Conservation (phyloP, 345 rosid genomes). For the Cardiospermum halicacabum region DNA sequence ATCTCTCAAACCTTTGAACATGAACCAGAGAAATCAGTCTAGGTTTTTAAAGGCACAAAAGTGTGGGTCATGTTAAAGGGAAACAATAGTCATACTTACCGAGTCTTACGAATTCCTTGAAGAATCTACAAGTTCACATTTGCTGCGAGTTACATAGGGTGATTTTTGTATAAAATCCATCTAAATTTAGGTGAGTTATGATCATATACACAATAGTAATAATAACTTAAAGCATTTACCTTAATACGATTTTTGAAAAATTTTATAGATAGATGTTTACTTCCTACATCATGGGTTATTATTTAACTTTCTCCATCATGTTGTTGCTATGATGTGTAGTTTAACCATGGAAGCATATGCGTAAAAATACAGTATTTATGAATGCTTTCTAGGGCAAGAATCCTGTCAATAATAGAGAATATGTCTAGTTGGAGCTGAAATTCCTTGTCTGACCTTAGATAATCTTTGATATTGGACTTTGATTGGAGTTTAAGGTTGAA, state of each 20-base stretch:
- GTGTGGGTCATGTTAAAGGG: slow-evolving; percentile 59
- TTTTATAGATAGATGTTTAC: not conserved
- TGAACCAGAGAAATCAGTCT: slow-evolving; percentile 74
- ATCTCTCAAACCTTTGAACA: slow-evolving; percentile 59
- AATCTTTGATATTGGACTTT: not conserved
- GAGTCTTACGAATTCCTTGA: slow-evolving; percentile 32
- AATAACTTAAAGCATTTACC: not conserved
- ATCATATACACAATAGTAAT: not conserved
- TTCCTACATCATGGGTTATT: not conserved
- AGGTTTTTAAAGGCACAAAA: slow-evolving; percentile 59
- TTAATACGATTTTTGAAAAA: not conserved
- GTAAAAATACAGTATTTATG: not conserved
- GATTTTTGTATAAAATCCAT: slow-evolving; percentile 12
- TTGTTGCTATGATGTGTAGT: slow-evolving; percentile 10
- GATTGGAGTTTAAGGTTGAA: slow-evolving; percentile 17
- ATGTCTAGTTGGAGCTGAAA: slow-evolving; percentile 21
- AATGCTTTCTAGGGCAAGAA: slow-evolving; percentile 9
- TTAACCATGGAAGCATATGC: not conserved
- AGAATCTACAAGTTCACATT: slow-evolving; percentile 8
- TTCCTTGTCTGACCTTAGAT: slow-evolving; percentile 35
- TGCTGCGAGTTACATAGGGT: slow-evolving; percentile 17
- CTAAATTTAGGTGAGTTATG: slow-evolving; percentile 20
- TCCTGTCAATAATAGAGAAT: not conserved
- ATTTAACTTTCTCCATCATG: slow-evolving; percentile 4
- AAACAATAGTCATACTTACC: slow-evolving; percentile 19